Conservation (phyloP, 2,329 filamentous ascomycete species). For the Aspergillus sp. region DNA sequence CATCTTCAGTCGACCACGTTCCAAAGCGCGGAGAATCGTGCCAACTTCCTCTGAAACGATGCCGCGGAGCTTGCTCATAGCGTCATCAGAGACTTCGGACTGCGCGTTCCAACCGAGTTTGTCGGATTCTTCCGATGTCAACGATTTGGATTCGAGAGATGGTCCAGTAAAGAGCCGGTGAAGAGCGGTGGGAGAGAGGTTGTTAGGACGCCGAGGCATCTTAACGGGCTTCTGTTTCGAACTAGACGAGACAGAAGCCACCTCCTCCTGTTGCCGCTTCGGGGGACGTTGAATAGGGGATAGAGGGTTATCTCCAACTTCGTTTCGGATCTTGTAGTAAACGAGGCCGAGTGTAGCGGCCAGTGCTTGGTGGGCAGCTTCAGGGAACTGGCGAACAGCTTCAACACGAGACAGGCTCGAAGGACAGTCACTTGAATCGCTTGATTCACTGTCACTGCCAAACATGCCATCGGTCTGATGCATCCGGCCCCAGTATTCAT, state of each 20-base stretch:
- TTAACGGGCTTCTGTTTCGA: constrained; percentile 37
- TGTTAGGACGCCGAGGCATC: constrained; percentile 32
- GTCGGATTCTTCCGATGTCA: constrained; percentile 32
- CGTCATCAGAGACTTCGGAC: constrained; percentile 38
- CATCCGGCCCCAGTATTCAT: constrained; percentile 40
- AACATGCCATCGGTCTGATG: constrained; percentile 29
- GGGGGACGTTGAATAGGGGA: constrained; percentile 29
- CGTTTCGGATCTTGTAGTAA: constrained; percentile 43
- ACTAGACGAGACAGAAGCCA: constrained; percentile 30
- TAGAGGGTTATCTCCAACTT: constrained; percentile 36
- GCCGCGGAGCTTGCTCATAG: constrained; percentile 38
- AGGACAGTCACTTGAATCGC: constrained; percentile 38
- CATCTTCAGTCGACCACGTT: constrained; percentile 35
- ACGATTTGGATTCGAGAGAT: constrained; percentile 34
- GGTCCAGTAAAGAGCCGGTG: constrained; percentile 34
- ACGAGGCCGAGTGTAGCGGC: constrained; percentile 41
- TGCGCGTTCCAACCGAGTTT: constrained; percentile 37
- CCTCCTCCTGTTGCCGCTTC: constrained; percentile 38
- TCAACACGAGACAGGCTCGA: constrained; percentile 36
- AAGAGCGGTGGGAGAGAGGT: constrained; percentile 30
- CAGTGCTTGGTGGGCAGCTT: constrained; percentile 41
- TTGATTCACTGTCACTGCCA: constrained; percentile 37
- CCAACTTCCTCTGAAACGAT: constrained; percentile 38
- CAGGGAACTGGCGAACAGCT: constrained; percentile 36
- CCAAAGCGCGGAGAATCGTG: constrained; percentile 34